These are phyloP conservation scores for Tuber aestivum DNA, from an alignment of 495 filamentous ascomycete species.

Conservation along the genomic window DNA sequence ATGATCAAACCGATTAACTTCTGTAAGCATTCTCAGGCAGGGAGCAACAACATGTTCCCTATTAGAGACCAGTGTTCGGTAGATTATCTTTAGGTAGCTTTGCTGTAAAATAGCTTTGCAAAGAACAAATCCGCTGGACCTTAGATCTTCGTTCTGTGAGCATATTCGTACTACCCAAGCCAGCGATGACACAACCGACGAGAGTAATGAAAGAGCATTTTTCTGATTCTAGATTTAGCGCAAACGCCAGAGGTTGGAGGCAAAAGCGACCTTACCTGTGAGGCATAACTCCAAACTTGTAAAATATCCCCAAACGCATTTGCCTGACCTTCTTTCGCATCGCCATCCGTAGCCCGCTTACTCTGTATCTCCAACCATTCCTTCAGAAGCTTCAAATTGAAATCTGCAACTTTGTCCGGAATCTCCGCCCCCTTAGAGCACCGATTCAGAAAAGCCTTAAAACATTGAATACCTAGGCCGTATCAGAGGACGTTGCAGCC, in stretches of 20 bases:
- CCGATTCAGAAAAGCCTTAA: slow-evolving; percentile 30
- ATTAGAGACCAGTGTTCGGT: slow-evolving; percentile 29
- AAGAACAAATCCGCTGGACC: slow-evolving; percentile 23
- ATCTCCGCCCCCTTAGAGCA: slow-evolving; percentile 25
- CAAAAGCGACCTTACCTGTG: slow-evolving; percentile 30
- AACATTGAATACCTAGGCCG: slow-evolving; percentile 28
- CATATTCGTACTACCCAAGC: slow-evolving; percentile 36
- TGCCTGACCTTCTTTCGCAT: slow-evolving; percentile 23
- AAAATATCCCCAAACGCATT: slow-evolving; percentile 31
- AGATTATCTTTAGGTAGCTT: slow-evolving; percentile 36
- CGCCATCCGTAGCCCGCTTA: slow-evolving; percentile 20
- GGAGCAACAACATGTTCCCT: slow-evolving; percentile 35
- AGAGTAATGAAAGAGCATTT: slow-evolving; percentile 26
- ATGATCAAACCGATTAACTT: slow-evolving; percentile 41
- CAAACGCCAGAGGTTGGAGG: neutral
- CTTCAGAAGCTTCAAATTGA: slow-evolving; percentile 34
- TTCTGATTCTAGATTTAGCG: slow-evolving; percentile 23
- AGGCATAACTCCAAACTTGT: slow-evolving; percentile 40
- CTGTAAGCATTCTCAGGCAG: slow-evolving; percentile 38
- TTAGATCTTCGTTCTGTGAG: slow-evolving; percentile 41
- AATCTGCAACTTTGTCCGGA: slow-evolving; percentile 14
- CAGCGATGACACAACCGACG: slow-evolving; percentile 26
- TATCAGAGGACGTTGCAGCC: neutral
- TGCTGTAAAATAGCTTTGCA: slow-evolving; percentile 35
- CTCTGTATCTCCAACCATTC: slow-evolving; percentile 40